phyloP scores from a whole-genome alignment of 2,329 filamentous ascomycete species.

The Paradendryphiella salina region DNA sequence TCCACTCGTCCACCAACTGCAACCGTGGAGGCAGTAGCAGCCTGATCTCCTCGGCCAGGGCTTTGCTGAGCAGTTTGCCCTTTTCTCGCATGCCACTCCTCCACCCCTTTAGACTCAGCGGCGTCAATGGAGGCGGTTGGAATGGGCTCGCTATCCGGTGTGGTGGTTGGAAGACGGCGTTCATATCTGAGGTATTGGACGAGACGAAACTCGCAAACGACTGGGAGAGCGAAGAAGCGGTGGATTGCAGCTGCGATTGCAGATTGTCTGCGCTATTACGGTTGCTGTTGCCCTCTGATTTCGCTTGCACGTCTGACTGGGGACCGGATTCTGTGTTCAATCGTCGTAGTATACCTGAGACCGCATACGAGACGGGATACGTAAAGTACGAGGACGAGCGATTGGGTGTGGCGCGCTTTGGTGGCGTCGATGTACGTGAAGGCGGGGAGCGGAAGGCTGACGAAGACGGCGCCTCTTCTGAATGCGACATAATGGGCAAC shows the following conservation, averaged over 20 bases:
- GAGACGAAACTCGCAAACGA: conserved; percentile 46
- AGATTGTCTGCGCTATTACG: conserved; percentile 13
- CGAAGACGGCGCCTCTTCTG: conserved; percentile 24
- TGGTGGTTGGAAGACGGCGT: conserved; percentile 63
- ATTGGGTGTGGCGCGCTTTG: conserved; percentile 17
- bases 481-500: conserved; percentile 34
- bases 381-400: conserved; percentile 52
- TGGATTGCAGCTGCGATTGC: conserved; percentile 29
- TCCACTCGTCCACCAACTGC: conserved; percentile 86
- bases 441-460: conserved; percentile 17
- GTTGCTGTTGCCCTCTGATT: conserved; percentile 14
- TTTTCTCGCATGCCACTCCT: conserved; percentile 60
- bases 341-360: conserved; percentile 53
- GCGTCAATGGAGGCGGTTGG: conserved; percentile 84
- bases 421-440: conserved; percentile 12
- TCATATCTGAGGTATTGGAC: conserved; percentile 49
- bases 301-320: conserved; percentile 12
- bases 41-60: conserved; percentile 89
- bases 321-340: conserved; percentile 50
- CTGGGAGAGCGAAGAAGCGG: conserved; percentile 34
- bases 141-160: conserved; percentile 74
- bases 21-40: conserved; percentile 83
- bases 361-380: conserved; percentile 55
- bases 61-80: conserved; percentile 68
- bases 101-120: conserved; percentile 71